Conservation (phyloP, 177 flowering plant species). For the Vitis hybrid region DNA sequence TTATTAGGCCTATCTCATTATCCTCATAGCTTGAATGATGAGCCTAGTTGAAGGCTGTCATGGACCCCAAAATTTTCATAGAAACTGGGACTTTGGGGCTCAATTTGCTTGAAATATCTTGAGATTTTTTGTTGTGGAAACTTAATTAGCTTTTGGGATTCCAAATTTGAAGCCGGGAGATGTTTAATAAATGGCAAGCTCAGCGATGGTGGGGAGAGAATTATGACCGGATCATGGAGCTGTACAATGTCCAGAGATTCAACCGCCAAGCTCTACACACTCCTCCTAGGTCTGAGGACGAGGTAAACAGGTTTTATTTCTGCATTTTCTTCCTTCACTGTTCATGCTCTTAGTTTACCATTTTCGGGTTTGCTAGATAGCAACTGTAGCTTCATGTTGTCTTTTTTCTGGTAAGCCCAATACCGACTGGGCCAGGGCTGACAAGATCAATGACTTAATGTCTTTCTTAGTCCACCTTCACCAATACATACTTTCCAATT, state of each 20-base stretch:
- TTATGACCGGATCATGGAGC: constrained; percentile 91
- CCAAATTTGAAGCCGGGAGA: constrained; percentile 76
- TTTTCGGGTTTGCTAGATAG: no score
- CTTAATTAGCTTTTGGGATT: constrained; percentile 2
- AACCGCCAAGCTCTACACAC: constrained; percentile 86
- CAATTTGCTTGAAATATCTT: not conserved
- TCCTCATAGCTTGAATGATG: not conserved
- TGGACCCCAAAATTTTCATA: not conserved
- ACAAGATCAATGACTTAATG: not conserved
- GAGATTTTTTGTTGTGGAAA: not conserved
- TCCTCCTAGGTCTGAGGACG: constrained; percentile 87
- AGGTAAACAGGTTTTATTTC: constrained; percentile 43
- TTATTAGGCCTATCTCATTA: not conserved
- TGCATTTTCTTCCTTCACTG: not conserved
- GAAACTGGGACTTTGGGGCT: not conserved
- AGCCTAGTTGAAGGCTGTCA: not conserved
- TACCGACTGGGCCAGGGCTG: not conserved
- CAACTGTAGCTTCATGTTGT: no score
- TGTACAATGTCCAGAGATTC: constrained; percentile 96
- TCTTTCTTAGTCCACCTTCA: not conserved
- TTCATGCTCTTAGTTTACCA: no score
- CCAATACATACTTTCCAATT: not conserved
- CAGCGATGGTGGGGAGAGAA: constrained; percentile 99
- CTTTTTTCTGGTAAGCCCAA: no score
- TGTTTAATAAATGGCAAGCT: constrained; percentile 97